Conservation (phyloP, 1,139 yeast species). For the Kurtzmaniella quercitrusa region DNA sequence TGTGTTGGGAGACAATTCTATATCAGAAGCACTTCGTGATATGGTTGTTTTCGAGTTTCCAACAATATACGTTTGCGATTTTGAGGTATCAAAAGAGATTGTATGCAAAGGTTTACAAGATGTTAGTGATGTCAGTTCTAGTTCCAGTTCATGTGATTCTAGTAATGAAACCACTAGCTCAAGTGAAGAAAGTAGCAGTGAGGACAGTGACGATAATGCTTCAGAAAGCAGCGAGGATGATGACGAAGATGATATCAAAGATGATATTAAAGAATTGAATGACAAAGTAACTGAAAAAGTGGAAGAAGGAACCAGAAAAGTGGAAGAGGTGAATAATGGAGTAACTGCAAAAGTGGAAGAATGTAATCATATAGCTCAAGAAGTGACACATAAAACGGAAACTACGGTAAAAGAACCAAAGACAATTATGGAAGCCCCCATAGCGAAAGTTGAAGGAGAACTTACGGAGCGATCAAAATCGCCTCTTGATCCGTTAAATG, state of each 20-base stretch:
- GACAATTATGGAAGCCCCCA: too few species aligned
- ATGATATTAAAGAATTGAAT: too few species aligned
- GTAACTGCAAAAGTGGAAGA: too few species aligned
- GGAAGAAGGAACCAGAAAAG: background rate
- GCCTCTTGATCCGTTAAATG: background rate
- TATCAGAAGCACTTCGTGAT: conserved; percentile 48
- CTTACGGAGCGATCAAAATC: background rate
- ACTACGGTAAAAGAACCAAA: background rate
- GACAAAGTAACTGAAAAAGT: background rate
- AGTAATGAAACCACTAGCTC: conserved; percentile 5
- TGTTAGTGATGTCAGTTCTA: conserved; percentile 10
- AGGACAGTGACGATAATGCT: conserved; percentile 10
- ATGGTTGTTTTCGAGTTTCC: conserved; percentile 75
- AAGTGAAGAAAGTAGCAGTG: conserved; percentile 6
- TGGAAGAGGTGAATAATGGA: too few species aligned
- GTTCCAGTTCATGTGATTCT: conserved; percentile 7
- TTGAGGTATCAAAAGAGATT: conserved; percentile 12
- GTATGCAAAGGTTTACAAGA: conserved; percentile 10
- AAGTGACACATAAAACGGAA: too few species aligned
- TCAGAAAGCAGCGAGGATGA: conserved; percentile 4
- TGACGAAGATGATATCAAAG: background rate
- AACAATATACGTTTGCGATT: conserved; percentile 47
- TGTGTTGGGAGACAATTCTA: conserved; percentile 4
- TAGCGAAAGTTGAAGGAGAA: background rate
- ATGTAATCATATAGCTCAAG: too few species aligned